Percentiles rank a stretch among this genome's conserved stretches.
phyloP scores from a whole-genome alignment of 2,329 filamentous ascomycete genomes.

The Aspergillus neotritici region DNA sequence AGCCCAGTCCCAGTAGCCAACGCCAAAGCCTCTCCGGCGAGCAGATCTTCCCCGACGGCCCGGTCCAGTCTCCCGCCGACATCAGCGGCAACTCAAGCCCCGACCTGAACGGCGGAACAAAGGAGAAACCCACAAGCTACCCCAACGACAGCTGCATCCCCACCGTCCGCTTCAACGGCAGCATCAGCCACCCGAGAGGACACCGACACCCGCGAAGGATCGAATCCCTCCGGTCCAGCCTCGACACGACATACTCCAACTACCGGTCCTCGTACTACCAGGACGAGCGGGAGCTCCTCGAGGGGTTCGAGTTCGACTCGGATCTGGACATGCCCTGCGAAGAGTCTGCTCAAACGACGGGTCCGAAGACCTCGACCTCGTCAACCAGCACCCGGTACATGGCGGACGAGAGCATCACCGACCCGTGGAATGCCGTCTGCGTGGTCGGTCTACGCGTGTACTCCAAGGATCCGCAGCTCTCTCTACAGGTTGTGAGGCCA shows the following conservation, averaged over 20 bases:
- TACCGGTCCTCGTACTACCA: slow-evolving; percentile 11
- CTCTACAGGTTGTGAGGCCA: slow-evolving; percentile 48
- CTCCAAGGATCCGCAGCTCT: slow-evolving; percentile 46
- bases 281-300: slow-evolving; percentile 32
- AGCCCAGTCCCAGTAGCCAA: too few relatives aligned
- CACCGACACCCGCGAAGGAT: slow-evolving; percentile 7
- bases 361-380: slow-evolving; percentile 8
- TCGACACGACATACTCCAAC: slow-evolving; percentile 21
- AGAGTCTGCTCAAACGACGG: slow-evolving; percentile 10
- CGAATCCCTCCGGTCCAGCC: slow-evolving; percentile 19
- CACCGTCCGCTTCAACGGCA: slow-evolving; percentile 24
- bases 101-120: slow-evolving; percentile 5
- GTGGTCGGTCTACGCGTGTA: slow-evolving; percentile 57
- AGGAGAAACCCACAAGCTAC: slow-evolving; percentile 10
- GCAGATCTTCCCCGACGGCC: slow-evolving; percentile 18
- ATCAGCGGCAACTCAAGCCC: slow-evolving; percentile 11
- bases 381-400: slow-evolving; percentile 2
- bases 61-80: slow-evolving; percentile 26
- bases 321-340: slow-evolving; percentile 38
- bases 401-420: slow-evolving; percentile 18
- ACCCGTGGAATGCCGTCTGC: slow-evolving; percentile 57
- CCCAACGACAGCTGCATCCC: slow-evolving; percentile 19
- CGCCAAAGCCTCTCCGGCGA: not conserved
- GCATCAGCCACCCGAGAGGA: slow-evolving; percentile 10
- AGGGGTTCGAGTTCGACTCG: slow-evolving; percentile 40